These are phyloP conservation scores for Aristolochia californica DNA, from an alignment of 164 flowering plant genomes.

Conservation along the genomic window DNA sequence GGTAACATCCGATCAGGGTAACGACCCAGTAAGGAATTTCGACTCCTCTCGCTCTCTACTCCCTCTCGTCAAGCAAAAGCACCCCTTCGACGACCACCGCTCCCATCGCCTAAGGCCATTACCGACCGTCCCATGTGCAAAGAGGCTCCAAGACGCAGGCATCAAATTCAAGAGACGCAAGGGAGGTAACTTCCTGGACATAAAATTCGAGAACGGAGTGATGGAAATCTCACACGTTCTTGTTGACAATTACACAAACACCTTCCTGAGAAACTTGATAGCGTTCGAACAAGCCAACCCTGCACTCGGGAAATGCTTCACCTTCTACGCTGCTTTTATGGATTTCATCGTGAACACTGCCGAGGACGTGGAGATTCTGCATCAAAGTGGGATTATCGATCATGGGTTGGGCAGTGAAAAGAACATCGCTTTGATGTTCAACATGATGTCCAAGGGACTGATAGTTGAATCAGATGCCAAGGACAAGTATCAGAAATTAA, in stretches of 20 bases:
- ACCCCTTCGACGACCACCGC: too few relatives aligned
- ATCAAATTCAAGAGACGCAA: background rate
- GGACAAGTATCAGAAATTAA: too few relatives aligned
- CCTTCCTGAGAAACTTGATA: conserved; percentile 4
- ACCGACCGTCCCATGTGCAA: background rate
- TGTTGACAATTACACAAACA: background rate
- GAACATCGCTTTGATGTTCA: too few relatives aligned
- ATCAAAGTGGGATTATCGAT: too few relatives aligned
- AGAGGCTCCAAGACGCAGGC: background rate
- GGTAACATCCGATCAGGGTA: background rate
- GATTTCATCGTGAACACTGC: too few relatives aligned
- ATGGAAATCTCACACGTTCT: background rate
- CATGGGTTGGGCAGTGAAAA: too few relatives aligned
- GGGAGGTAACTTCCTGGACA: background rate
- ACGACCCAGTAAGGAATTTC: too few relatives aligned
- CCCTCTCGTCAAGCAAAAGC: too few relatives aligned
- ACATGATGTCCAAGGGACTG: too few relatives aligned
- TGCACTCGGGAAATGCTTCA: background rate
- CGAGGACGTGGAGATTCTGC: too few relatives aligned
- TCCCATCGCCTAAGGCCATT: background rate
- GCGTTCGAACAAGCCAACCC: conserved; percentile 1
- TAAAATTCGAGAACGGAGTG: background rate
- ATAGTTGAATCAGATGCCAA: too few relatives aligned
- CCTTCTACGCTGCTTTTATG: too few relatives aligned
- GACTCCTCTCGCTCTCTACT: background rate